Evolutionary conservation across 345 rosid species (phyloP).

Genomic region (Kernera saxatilis): DNA sequence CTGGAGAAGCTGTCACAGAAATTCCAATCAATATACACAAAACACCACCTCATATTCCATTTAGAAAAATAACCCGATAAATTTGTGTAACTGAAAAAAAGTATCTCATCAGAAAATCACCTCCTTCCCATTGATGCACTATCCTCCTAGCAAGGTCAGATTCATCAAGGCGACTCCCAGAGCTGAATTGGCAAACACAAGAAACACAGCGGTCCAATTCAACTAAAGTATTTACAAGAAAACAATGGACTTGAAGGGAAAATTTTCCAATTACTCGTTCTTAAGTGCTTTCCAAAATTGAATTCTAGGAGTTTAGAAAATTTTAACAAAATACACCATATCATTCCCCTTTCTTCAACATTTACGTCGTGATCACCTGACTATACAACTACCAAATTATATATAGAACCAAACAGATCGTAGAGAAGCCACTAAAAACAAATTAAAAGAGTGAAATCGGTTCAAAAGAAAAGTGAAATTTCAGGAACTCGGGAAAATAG

Average conservation of each 20-base stretch:
- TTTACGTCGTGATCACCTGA: background rate
- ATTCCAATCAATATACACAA: constrained; percentile 8
- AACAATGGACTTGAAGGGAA: background rate
- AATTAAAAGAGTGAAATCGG: background rate
- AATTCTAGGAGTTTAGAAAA: background rate
- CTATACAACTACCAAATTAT: constrained; percentile 10
- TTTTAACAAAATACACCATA: background rate
- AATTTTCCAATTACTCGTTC: background rate
- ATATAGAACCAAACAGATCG: background rate
- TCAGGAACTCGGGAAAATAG: background rate
- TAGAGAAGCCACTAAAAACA: background rate
- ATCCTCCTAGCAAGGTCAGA: constrained; percentile 79
- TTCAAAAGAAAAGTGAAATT: background rate
- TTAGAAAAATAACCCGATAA: background rate
- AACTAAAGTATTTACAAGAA: background rate
- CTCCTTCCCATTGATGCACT: constrained; percentile 84
- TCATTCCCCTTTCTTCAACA: background rate
- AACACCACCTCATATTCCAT: background rate
- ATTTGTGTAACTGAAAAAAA: background rate
- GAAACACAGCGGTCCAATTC: background rate
- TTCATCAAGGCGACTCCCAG: constrained; percentile 47
- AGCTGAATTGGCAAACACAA: constrained; percentile 3
- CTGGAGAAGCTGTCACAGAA: constrained; percentile 57
- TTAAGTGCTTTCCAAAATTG: background rate
- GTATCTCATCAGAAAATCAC: constrained; percentile 26